Conservation (phyloP, 345 rosid species). For the Cardamine chenopodiifolia region DNA sequence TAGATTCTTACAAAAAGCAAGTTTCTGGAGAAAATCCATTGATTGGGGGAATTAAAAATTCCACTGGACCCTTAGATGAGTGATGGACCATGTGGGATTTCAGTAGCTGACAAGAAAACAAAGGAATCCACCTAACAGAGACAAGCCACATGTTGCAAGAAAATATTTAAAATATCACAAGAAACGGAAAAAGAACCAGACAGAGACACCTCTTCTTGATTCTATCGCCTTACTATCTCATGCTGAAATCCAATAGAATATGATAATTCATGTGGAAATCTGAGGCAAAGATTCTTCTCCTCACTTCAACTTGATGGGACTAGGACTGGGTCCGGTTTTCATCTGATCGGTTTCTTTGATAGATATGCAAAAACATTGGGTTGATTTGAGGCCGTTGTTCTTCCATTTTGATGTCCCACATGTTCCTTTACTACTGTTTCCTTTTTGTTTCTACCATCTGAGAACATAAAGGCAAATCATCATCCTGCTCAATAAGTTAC, state of each 20-base stretch:
- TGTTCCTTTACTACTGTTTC: slow-evolving; percentile 26
- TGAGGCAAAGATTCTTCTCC: slow-evolving; percentile 22
- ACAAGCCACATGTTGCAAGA: slow-evolving; percentile 40
- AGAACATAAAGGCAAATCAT: background rate
- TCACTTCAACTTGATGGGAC: slow-evolving; percentile 34
- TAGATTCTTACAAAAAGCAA: background rate
- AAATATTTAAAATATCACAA: slow-evolving; percentile 16
- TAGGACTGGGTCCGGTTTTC: slow-evolving; percentile 16
- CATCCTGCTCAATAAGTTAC: background rate
- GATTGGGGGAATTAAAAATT: background rate
- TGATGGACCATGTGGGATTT: slow-evolving; percentile 38
- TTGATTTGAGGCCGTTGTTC: slow-evolving; percentile 38
- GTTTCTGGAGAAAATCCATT: background rate
- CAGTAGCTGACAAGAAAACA: slow-evolving; percentile 37
- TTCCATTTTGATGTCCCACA: slow-evolving; percentile 27
- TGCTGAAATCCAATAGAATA: slow-evolving; percentile 3
- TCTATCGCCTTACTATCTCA: slow-evolving; percentile 28
- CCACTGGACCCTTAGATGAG: slow-evolving; percentile 9
- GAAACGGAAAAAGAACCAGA: slow-evolving; percentile 38
- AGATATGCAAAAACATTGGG: slow-evolving; percentile 14
- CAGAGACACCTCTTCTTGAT: slow-evolving; percentile 34
- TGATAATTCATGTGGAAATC: slow-evolving; percentile 2
- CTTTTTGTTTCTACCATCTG: slow-evolving; percentile 35
- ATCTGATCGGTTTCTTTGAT: slow-evolving; percentile 11
- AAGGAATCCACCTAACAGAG: slow-evolving; percentile 42